These are phyloP conservation scores for Moricandia moricandioides DNA, from an alignment of 345 rosid species.

Conservation along the genomic window DNA sequence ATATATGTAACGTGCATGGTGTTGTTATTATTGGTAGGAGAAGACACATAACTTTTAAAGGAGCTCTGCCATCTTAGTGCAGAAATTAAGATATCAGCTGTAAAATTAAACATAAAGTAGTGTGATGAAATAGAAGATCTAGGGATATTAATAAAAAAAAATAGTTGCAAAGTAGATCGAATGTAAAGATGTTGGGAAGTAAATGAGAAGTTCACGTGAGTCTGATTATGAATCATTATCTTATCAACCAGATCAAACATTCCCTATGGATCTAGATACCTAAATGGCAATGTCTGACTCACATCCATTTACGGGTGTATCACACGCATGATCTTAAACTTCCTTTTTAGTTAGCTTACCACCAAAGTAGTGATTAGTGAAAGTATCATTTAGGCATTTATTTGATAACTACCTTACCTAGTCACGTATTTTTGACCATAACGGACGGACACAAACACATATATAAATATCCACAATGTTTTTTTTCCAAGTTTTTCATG, in stretches of 20 bases:
- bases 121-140: background rate
- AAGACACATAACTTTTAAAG: too few species aligned
- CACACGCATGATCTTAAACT: background rate
- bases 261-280: background rate
- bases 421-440: too few species aligned
- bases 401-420: too few species aligned
- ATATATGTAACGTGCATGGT: background rate
- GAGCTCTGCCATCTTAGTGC: background rate
- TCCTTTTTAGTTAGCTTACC: too few species aligned
- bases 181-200: background rate
- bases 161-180: background rate
- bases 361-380: too few species aligned
- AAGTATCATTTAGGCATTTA: too few species aligned
- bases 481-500: too few species aligned
- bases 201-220: constrained; percentile 13
- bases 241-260: background rate
- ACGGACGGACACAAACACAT: too few species aligned
- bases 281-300: background rate
- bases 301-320: background rate
- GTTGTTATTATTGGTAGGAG: too few species aligned
- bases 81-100: background rate
- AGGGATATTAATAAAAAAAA: background rate
- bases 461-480: too few species aligned
- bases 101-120: background rate
- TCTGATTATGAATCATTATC: background rate